Percentiles rank a stretch among this genome's conserved stretches.
Evolutionary conservation across 2,329 filamentous ascomycete species (phyloP).

Genomic region (Monosporascus sp.): DNA sequence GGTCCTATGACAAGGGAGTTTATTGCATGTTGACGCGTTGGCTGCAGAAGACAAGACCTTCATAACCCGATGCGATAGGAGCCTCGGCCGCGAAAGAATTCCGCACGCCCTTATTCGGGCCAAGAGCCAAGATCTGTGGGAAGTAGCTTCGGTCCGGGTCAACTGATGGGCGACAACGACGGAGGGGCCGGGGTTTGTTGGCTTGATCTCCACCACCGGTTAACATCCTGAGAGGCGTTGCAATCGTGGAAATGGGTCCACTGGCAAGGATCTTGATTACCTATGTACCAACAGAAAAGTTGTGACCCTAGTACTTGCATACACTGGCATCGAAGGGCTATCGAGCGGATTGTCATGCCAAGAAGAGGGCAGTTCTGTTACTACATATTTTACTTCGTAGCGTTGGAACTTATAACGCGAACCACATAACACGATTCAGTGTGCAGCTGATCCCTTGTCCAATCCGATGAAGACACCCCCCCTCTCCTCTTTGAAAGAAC

Average conservation of each 20-base stretch:
- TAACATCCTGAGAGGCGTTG: conserved; percentile 16
- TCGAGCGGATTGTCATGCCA: neutral
- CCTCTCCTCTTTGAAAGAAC: conserved; percentile 13
- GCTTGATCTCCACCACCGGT: conserved; percentile 21
- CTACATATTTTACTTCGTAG: neutral
- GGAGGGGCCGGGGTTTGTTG: conserved; percentile 15
- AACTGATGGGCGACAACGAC: conserved; percentile 15
- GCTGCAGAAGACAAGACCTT: neutral
- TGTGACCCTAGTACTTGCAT: conserved; percentile 4
- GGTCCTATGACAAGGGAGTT: neutral
- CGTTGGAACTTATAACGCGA: too few relatives aligned
- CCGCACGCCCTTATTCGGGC: neutral
- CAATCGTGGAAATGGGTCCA: conserved; percentile 15
- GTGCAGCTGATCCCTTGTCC: conserved; percentile 4
- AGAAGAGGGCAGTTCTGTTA: neutral
- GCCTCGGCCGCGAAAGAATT: neutral
- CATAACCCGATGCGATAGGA: neutral
- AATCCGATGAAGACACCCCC: conserved; percentile 11
- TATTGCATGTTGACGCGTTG: conserved; percentile 13
- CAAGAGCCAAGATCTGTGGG: conserved; percentile 7
- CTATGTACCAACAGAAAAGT: conserved; percentile 19
- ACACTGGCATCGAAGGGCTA: neutral
- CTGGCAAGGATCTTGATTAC: conserved; percentile 20
- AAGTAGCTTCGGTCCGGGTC: conserved; percentile 21
- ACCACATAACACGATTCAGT: too few relatives aligned